Conservation (phyloP, 2,329 filamentous ascomycete species). For the Sphaerulina vaccinii region DNA sequence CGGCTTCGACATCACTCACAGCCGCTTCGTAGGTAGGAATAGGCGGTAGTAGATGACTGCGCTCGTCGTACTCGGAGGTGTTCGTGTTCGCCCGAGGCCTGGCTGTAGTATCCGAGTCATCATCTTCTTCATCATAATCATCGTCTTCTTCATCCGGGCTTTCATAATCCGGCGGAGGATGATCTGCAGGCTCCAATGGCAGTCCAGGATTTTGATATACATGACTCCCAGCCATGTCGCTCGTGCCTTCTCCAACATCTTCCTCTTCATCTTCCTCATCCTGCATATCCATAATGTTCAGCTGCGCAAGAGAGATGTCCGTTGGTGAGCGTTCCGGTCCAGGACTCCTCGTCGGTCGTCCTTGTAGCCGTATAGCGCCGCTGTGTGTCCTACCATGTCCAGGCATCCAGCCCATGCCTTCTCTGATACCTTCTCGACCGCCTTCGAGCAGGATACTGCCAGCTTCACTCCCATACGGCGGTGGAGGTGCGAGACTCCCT, state of each 20-base stretch:
- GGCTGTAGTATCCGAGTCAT: constrained; percentile 29
- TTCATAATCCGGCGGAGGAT: constrained; percentile 50
- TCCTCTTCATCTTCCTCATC: constrained; percentile 42
- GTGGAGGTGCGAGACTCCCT: constrained; percentile 88
- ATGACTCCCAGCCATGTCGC: constrained; percentile 24
- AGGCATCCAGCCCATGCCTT: constrained; percentile 56
- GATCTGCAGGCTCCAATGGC: constrained; percentile 36
- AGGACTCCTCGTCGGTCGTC: constrained; percentile 70
- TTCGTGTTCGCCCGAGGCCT: constrained; percentile 20
- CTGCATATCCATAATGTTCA: constrained; percentile 66
- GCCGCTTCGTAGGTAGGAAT: constrained; percentile 83
- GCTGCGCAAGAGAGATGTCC: constrained; percentile 88
- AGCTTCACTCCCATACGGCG: constrained; percentile 94
- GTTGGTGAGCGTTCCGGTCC: constrained; percentile 89
- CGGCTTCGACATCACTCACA: constrained; percentile 42
- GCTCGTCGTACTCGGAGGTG: constrained; percentile 16
- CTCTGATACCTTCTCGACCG: constrained; percentile 57
- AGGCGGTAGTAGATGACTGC: constrained; percentile 51
- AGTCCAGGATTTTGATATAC: constrained; percentile 30
- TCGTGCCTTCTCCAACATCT: constrained; percentile 29
- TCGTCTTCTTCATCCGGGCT: constrained; percentile 40
- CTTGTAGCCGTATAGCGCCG: constrained; percentile 71
- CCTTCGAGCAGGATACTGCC: constrained; percentile 92
- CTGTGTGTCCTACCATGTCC: constrained; percentile 73
- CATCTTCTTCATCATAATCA: constrained; percentile 12